A percentile compares a stretch with the other conserved stretches of the same genome.
Conservation (phyloP, 805 yeast species). For the Yamadazyma sp. region DNA sequence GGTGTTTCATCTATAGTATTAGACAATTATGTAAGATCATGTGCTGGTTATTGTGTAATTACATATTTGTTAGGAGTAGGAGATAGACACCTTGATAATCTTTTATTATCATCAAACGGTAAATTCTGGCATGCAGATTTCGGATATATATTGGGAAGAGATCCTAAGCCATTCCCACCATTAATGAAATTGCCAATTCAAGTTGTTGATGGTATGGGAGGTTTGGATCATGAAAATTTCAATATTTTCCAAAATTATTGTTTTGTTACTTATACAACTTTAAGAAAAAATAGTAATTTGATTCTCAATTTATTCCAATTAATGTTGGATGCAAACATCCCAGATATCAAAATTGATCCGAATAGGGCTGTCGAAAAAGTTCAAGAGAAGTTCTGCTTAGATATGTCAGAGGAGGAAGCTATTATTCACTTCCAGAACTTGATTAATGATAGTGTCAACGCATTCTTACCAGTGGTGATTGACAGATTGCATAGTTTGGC, state of each 20-base stretch:
- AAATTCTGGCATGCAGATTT: conserved; percentile 97
- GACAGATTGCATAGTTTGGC: conserved; percentile 94
- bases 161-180: conserved; percentile 98
- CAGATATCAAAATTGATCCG: conserved; percentile 83
- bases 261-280: conserved; percentile 87
- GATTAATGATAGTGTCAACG: conserved; percentile 92
- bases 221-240: conserved; percentile 79
- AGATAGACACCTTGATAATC: conserved; percentile 91
- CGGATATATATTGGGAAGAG: conserved; percentile 94
- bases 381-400: conserved; percentile 89
- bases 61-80: conserved; percentile 96
- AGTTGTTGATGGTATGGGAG: conserved; percentile 97
- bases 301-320: conserved; percentile 87
- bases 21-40: conserved; percentile 92
- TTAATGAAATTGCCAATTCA: conserved; percentile 96
- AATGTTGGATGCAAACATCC: conserved; percentile 91
- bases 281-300: conserved; percentile 85
- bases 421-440: conserved; percentile 90
- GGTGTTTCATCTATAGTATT: conserved; percentile 63
- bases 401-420: conserved; percentile 94
- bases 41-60: conserved; percentile 97
- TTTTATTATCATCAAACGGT: conserved; percentile 73
- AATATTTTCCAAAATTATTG: conserved; percentile 88
- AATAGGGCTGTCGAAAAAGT: conserved; percentile 86
- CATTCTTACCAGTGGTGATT: conserved; percentile 89